Base-by-base conservation (phyloP, 2,329 filamentous ascomycete species). In the Coniochaeta hoffmannii region DNA sequence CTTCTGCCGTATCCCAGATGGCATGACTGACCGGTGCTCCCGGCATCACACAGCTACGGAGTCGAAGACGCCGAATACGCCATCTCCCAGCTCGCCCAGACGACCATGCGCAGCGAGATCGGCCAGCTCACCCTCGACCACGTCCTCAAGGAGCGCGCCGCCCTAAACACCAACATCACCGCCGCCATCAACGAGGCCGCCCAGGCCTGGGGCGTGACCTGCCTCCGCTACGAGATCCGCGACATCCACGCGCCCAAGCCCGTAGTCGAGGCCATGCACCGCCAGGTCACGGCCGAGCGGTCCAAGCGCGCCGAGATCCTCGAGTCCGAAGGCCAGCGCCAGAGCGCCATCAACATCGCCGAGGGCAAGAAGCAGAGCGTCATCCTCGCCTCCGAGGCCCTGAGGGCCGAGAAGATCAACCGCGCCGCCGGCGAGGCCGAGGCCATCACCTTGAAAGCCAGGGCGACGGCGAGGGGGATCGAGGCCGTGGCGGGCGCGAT, bases 51-150 rank as follows among this genome's bases (percentile, higher is more conserved):
- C 61, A 96, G 91, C 73, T 99, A 99, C 70, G 94, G 94, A 35
- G 94, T 99, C 31, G 94, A 99, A 74, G 94, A 99, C 69, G 93
- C 94, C 59, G 94, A 99, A 71, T 99, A 99, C 72, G 94, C 94
- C 71, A 97, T 99, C 69, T 94, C 90, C 9, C 94, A 99, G 70
- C 86, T 99, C 50, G 94, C 94, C 15, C 94, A 99, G 75, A 99
- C 94, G 11, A 97, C 94, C 0, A 99, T 99, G 94, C 90, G 94
- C 66, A 95, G 89, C 66, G 94, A 99, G 73, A 99, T 99, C 65
- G 94, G 94, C 61, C 94, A 97, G 72, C 81, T 99, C 58, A 89
- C 90, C 1, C 88, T 99, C 64, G 94, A 99, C 73, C 93, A 99
- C 73, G 94, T 99, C 46, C 82, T 99, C 57, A 97, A 97, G 71